Conservation (phyloP, 2,329 filamentous ascomycete genomes). For the Neoscytalidium dimidiatum region DNA sequence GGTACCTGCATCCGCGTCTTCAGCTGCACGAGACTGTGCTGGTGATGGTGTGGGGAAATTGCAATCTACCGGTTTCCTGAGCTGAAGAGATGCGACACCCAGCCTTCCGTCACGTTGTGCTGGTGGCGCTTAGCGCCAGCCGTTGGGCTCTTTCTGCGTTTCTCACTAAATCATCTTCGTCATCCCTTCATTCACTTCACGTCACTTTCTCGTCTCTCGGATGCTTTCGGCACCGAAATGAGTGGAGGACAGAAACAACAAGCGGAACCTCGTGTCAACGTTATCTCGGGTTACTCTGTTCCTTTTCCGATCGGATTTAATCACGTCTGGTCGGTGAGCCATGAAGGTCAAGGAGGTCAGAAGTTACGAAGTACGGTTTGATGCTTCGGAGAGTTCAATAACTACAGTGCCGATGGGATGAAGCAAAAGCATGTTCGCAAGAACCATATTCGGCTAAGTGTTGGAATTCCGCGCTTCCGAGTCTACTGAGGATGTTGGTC, state of each 20-base stretch:
- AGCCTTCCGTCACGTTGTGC: too few species aligned
- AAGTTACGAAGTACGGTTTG: not conserved
- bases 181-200: not conserved
- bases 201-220: not conserved
- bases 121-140: too few species aligned
- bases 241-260: not conserved
- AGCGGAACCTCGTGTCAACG: not conserved
- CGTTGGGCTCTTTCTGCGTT: too few species aligned
- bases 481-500: too few species aligned
- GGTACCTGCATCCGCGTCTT: not conserved
- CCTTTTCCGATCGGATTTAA: not conserved
- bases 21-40: not conserved
- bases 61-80: too few species aligned
- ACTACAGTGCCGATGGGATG: not conserved
- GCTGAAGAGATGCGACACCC: too few species aligned
- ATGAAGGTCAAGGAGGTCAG: not conserved
- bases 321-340: not conserved
- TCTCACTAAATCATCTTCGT: too few species aligned
- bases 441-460: too few species aligned
- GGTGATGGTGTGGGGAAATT: too few species aligned
- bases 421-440: not conserved
- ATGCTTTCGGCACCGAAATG: not conserved
- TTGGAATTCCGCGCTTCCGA: too few species aligned
- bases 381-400: not conserved
- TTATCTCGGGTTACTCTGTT: not conserved